Base-by-base conservation (phyloP, 176 grass and related monocot species). In the Carex scoparia region DNA sequence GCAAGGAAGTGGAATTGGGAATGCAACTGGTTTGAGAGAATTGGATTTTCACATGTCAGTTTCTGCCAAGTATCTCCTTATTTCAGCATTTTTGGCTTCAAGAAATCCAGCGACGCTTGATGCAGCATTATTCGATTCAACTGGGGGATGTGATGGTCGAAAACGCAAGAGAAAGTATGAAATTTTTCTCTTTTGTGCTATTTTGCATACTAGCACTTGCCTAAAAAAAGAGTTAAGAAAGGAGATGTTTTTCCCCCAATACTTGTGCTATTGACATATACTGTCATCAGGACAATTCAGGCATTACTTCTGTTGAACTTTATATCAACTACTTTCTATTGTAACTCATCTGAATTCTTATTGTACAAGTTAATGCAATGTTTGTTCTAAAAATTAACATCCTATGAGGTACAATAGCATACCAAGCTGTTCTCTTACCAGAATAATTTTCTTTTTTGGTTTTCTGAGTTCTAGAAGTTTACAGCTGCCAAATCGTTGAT, bases 41-140 rank as follows among this genome's bases (percentile, higher is more conserved):
- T 82, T 95, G 87, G 93, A 94, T 63, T 94, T 99, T 82, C 93
- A 99, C 80, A 99, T 99, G 96, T 92, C 93, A 5, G 84, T 94
- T 3, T 95, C 93, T 84, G 90, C 90, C 1, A 95, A 95, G 61
- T 99, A 95, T 74, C 89, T 99, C 31, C 87, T 99, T 78, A 28
- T 95, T 64, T 99, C 96, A 18, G 91, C 90, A 54, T 99, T 99
- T 87, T 85, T 99, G 53, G 96, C 96, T 84, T 98, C 88, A 3
- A 95, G 93, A 73, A 95, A 95, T 65, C 93, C 96, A 0, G 93
- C 91, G 69, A 95, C 93, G 53, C 90, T 98, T 81, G 96, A 98
- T 95, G 96, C 91, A 18, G 69, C 93, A 86, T 85, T 98, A 80
- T 98, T 98, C 0, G 96, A 98, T 87, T 90, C 93, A 51, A 98